Conservation (phyloP, 2,329 filamentous ascomycete species). For the Paramyrothecium sp. region DNA sequence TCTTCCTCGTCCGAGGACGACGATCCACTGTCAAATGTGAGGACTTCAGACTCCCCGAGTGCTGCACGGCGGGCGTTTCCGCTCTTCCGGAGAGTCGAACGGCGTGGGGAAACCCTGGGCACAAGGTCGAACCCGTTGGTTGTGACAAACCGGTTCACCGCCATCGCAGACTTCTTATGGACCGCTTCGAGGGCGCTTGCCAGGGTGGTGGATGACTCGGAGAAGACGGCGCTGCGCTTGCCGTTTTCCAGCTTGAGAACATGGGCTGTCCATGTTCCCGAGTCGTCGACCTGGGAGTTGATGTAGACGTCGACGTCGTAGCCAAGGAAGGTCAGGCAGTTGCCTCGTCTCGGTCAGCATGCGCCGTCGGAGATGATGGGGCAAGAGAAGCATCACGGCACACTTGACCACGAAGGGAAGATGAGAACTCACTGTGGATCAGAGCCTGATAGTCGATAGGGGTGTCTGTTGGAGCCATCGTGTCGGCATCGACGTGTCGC, state of each 20-base stretch:
- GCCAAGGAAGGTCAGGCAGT: constrained; percentile 22
- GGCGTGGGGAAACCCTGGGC: constrained; percentile 7
- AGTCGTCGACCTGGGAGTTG: constrained; percentile 17
- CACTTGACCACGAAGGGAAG: too few species aligned
- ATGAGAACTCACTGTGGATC: too few species aligned
- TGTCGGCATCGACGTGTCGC: too few species aligned
- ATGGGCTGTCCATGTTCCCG: constrained; percentile 20
- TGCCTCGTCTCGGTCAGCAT: constrained; percentile 14
- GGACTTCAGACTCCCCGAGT: constrained; percentile 15
- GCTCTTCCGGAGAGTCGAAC: background rate
- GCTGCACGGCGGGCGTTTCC: constrained; percentile 1
- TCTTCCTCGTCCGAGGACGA: constrained; percentile 14
- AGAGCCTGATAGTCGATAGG: too few species aligned
- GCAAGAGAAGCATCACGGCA: too few species aligned
- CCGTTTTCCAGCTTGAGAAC: constrained; percentile 21
- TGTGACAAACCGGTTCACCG: constrained; percentile 26
- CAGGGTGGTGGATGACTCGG: constrained; percentile 25
- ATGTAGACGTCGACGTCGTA: constrained; percentile 18
- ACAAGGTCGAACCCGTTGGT: constrained; percentile 29
- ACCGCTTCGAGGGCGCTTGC: constrained; percentile 33
- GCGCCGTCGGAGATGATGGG: too few species aligned
- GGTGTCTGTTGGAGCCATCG: too few species aligned
- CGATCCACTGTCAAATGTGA: constrained; percentile 10
- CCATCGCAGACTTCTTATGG: constrained; percentile 36
- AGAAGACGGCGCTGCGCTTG: constrained; percentile 25